Percentiles rank a stretch among this genome's conserved stretches.
Evolutionary conservation across 768 basidiomycete species (phyloP).

Genomic region (Lactarius evosmus): DNA sequence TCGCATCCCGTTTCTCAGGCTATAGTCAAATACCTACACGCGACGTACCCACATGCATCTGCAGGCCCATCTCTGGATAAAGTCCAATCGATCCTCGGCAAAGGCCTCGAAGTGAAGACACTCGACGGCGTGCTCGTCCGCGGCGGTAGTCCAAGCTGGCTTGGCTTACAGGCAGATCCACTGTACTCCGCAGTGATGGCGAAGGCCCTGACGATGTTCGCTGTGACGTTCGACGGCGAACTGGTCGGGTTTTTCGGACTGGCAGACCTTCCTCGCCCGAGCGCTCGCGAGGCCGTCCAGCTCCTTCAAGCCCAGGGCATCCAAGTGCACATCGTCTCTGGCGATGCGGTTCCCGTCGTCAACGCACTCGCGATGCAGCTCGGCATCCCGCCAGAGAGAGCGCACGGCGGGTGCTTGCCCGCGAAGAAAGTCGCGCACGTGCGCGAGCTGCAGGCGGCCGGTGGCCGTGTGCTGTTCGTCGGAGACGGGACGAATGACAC

Average conservation of each 20-base stretch:
- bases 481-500: slow-evolving; percentile 56
- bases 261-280: slow-evolving; percentile 45
- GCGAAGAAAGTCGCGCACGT: slow-evolving; percentile 43
- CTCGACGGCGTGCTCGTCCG: slow-evolving; percentile 34
- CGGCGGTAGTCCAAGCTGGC: slow-evolving; percentile 40
- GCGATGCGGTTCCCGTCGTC: slow-evolving; percentile 47
- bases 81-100: slow-evolving; percentile 36
- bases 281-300: slow-evolving; percentile 38
- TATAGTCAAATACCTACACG: slow-evolving; percentile 34
- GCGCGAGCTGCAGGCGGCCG: slow-evolving; percentile 30
- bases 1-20: slow-evolving; percentile 39
- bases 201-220: slow-evolving; percentile 46
- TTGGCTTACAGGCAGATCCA: slow-evolving; percentile 33
- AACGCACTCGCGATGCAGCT: slow-evolving; percentile 40
- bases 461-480: slow-evolving; percentile 40
- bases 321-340: slow-evolving; percentile 47
- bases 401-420: slow-evolving; percentile 45
- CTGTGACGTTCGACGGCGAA: slow-evolving; percentile 34
- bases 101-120: slow-evolving; percentile 39
- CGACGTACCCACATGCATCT: slow-evolving; percentile 2
- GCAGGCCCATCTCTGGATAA: slow-evolving; percentile 21
- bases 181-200: slow-evolving; percentile 35
- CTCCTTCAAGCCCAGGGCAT: slow-evolving; percentile 38
- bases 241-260: slow-evolving; percentile 40
- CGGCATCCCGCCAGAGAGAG: slow-evolving; percentile 38